phyloP scores from a whole-genome alignment of 1,284 basidiomycete species.

The Vanrija pseudolonga region DNA sequence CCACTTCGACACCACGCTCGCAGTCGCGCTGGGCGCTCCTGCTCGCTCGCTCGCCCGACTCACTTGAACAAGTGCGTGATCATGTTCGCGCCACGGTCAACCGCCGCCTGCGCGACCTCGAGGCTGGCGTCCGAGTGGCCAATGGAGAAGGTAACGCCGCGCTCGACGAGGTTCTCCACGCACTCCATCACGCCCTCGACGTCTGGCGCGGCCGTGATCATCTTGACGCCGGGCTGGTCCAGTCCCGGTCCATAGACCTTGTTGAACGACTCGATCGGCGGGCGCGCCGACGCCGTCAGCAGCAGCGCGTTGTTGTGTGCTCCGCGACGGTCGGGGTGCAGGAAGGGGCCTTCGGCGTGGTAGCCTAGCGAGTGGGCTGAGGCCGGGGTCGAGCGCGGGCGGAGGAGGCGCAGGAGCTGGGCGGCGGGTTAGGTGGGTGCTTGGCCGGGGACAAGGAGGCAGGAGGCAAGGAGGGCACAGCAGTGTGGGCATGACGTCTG shows the following conservation, averaged over 20 bases:
- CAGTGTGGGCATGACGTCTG: neutral
- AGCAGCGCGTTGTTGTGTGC: constrained; percentile 72
- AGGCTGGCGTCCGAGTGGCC: constrained; percentile 64
- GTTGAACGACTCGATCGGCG: constrained; percentile 56
- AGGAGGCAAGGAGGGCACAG: too few relatives aligned
- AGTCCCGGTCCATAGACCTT: constrained; percentile 62
- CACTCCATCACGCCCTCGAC: constrained; percentile 72
- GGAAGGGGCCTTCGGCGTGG: constrained; percentile 86
- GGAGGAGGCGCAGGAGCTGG: constrained; percentile 53
- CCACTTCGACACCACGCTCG: neutral
- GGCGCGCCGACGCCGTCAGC: constrained; percentile 52
- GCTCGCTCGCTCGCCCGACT: constrained; percentile 7
- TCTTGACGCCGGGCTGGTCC: constrained; percentile 61
- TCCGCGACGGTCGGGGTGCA: constrained; percentile 64
- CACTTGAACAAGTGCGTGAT: constrained; percentile 91
- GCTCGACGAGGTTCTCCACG: constrained; percentile 59
- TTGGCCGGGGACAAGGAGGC: neutral
- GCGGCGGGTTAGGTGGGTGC: neutral
- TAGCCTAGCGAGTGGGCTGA: constrained; percentile 71
- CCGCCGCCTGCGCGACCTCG: constrained; percentile 33
- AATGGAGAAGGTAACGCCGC: constrained; percentile 74
- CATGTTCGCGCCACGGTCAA: constrained; percentile 59
- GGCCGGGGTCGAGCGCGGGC: constrained; percentile 21
- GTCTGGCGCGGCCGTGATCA: constrained; percentile 84
- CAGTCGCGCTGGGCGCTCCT: neutral